Evolutionary conservation across 2,329 filamentous ascomycete genomes (phyloP), one percentile per base, ranked within the genome.

Genomic region (Arthrobotrys musiformis): DNA sequence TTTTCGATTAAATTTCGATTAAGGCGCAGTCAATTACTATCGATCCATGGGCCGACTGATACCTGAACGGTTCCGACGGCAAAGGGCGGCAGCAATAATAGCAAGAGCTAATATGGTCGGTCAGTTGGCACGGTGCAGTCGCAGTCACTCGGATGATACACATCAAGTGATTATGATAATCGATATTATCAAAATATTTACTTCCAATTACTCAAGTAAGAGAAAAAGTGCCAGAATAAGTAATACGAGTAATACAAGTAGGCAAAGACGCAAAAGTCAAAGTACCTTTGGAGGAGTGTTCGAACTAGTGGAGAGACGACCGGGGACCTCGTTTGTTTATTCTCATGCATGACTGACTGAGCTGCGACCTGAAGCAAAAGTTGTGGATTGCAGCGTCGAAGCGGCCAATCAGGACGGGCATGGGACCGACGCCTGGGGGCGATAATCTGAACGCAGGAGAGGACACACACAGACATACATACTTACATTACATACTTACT

Each of bases 371-470:
- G 24, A 30, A 52, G 50, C 46, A 68, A 33, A 33, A 33, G 62
- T 35, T 58, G 63, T 68, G 64, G 64, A 24, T 37, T n/a, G 50
- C 30, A 28, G 37, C n/a, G 13, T 33, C 24, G 54, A 46, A 66
- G 33, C 52, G 44, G 44, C 70, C 62, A 74, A 74, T 74, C 70
- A 74, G 62, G 50, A 44, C 46, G n/a, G 44, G 52, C 3, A 35
- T 42, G 63, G 40, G 62, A 22, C 62, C 69, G 42, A 66, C 64
- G 61, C 50, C 69, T 56, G 70, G 61, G 48, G 61, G 48, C 52
- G 50, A 62, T 74, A n/a, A 62, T 62, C 70, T 63, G 62, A 74
- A 74, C 70, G 70, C 62, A 74, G 70, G 70, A 68, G 62, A 54
- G 22, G 40, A 15, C 37, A 50, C 42, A 46, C 54, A 19, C 54